Percentiles rank a stretch among this genome's conserved stretches.
phyloP scores from a whole-genome alignment of 2,329 filamentous ascomycete species.

The Botrytis fragariae region DNA sequence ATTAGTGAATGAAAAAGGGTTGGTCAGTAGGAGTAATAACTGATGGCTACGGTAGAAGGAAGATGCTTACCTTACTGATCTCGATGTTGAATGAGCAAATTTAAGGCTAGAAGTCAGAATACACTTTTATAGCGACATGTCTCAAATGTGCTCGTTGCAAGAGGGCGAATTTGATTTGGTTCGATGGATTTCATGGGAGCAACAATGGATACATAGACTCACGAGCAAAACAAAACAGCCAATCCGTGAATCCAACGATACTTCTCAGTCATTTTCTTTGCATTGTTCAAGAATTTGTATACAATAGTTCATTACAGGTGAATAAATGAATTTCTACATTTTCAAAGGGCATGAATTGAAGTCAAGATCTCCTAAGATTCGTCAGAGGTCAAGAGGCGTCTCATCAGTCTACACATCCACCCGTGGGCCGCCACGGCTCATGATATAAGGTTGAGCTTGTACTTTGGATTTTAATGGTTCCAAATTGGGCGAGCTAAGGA shows the following conservation, averaged over 20 bases:
- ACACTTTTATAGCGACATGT: neutral
- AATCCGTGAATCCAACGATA: neutral
- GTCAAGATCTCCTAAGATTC: neutral
- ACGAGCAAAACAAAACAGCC: neutral
- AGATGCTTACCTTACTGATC: neutral
- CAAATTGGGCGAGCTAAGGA: neutral
- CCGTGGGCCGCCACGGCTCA: neutral
- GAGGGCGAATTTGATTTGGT: neutral
- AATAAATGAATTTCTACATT: neutral
- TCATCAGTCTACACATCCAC: neutral
- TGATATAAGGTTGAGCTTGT: neutral
- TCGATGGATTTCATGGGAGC: neutral
- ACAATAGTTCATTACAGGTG: neutral
- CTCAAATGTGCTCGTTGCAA: neutral
- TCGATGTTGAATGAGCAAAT: neutral
- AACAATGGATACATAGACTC: neutral
- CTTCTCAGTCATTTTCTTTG: neutral
- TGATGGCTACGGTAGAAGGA: neutral
- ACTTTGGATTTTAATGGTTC: neutral
- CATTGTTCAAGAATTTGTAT: neutral
- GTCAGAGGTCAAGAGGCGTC: neutral
- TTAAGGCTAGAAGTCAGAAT: neutral
- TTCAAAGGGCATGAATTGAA: neutral
- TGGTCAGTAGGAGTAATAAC: neutral
- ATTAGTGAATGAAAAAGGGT: accelerated